Conservation (phyloP, 2,329 filamentous ascomycete genomes). For the Boeremia exigua region DNA sequence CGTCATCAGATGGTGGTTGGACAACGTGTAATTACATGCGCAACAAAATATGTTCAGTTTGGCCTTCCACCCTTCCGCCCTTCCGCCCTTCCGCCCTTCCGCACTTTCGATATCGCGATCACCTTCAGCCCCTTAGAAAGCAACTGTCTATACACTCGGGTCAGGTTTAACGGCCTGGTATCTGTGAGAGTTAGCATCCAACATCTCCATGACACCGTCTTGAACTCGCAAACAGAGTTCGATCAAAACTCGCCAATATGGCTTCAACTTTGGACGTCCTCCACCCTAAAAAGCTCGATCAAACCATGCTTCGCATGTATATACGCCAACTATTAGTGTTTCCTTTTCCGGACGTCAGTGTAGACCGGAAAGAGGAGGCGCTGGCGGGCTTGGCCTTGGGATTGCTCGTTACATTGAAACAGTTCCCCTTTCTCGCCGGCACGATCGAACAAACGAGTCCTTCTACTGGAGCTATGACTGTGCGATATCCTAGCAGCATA, state of each 20-base stretch:
- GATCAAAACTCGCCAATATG: background rate
- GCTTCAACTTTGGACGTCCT: background rate
- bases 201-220: too few species aligned
- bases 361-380: background rate
- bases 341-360: background rate
- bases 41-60: too few species aligned
- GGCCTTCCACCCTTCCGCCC: too few species aligned
- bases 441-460: background rate
- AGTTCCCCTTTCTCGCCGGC: constrained; percentile 8
- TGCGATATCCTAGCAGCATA: background rate
- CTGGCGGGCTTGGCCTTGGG: background rate
- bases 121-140: too few species aligned
- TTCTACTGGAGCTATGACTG: background rate
- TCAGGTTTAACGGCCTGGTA: too few species aligned
- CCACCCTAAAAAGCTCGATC: background rate
- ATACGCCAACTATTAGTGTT: constrained; percentile 10
- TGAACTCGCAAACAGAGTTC: too few species aligned
- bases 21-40: too few species aligned
- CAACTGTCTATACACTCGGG: too few species aligned
- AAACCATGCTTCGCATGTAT: constrained; percentile 5
- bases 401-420: background rate
- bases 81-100: too few species aligned
- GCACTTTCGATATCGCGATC: too few species aligned
- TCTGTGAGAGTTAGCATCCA: too few species aligned
- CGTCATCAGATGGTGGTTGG: too few species aligned